A percentile compares a stretch with the other conserved stretches of the same genome.
phyloP scores from a whole-genome alignment of 495 filamentous ascomycete genomes.

The Pseudomonodictys pantanalensis region DNA sequence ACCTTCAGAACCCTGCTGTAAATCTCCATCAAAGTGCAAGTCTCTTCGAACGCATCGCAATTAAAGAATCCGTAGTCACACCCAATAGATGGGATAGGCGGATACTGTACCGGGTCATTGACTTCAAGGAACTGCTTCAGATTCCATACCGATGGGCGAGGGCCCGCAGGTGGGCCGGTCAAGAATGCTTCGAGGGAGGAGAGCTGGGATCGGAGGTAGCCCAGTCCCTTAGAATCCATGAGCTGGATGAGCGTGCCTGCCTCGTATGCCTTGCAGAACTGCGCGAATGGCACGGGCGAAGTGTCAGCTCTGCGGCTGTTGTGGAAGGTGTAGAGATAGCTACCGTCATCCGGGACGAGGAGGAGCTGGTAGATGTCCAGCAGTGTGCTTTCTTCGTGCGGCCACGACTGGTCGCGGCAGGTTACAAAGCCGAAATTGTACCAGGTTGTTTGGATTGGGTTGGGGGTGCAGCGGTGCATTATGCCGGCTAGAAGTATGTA shows the following conservation, averaged over 20 bases:
- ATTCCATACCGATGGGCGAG: slow-evolving; percentile 36
- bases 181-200: slow-evolving; percentile 36
- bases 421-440: slow-evolving; percentile 37
- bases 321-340: slow-evolving; percentile 32
- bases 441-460: slow-evolving; percentile 34
- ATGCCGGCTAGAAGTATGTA: slow-evolving; percentile 29
- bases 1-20: slow-evolving; percentile 34
- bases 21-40: slow-evolving; percentile 38
- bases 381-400: slow-evolving; percentile 33
- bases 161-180: slow-evolving; percentile 28
- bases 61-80: slow-evolving; percentile 40
- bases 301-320: slow-evolving; percentile 1
- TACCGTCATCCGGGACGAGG: slow-evolving; percentile 32
- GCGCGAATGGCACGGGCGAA: slow-evolving; percentile 34
- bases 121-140: slow-evolving; percentile 40
- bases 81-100: slow-evolving; percentile 29
- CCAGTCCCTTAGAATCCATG: slow-evolving; percentile 40
- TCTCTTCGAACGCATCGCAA: slow-evolving; percentile 39
- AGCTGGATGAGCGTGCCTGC: slow-evolving; percentile 38
- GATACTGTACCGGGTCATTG: slow-evolving; percentile 30
- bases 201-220: slow-evolving; percentile 28
- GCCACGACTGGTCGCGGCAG: slow-evolving; percentile 35
- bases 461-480: slow-evolving; percentile 20
- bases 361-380: slow-evolving; percentile 35
- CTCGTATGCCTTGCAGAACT: slow-evolving; percentile 41